These are phyloP conservation scores for Aureobasidium sp. DNA, from an alignment of 2,329 filamentous ascomycete species.

Conservation along the genomic window DNA sequence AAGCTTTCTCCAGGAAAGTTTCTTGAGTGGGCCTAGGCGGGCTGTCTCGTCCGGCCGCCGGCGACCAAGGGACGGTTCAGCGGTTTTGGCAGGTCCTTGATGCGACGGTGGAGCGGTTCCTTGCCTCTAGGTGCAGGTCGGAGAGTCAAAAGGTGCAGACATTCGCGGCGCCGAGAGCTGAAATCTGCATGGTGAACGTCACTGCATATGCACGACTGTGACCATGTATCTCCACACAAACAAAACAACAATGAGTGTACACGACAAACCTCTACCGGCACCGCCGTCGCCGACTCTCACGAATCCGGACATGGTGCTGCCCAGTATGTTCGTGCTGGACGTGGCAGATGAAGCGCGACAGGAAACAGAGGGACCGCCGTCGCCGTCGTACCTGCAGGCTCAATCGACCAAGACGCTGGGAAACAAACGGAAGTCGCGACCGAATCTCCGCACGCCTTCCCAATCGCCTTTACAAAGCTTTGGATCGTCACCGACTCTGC, in stretches of 20 bases:
- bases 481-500: slow-evolving; percentile 24
- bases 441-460: background rate
- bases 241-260: slow-evolving; percentile 4
- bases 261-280: slow-evolving; percentile 20
- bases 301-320: slow-evolving; percentile 91
- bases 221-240: background rate
- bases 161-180: background rate
- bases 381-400: slow-evolving; percentile 13
- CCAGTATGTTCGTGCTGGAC: slow-evolving; percentile 37
- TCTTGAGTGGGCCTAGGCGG: background rate
- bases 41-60: background rate
- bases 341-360: slow-evolving; percentile 15
- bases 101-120: background rate
- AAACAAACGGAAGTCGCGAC: background rate
- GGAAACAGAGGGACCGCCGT: slow-evolving; percentile 14
- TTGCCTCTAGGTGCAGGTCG: background rate
- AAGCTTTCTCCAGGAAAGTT: slow-evolving; percentile 5
- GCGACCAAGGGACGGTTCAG: background rate
- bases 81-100: background rate
- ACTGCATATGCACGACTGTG: background rate
- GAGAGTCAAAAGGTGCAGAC: background rate
- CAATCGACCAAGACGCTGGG: background rate
- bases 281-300: slow-evolving; percentile 74
- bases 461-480: slow-evolving; percentile 13
- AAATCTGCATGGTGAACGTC: background rate